These are phyloP conservation scores for Hansenula sp. DNA, from an alignment of 1,139 yeast species.

Conservation along the genomic window DNA sequence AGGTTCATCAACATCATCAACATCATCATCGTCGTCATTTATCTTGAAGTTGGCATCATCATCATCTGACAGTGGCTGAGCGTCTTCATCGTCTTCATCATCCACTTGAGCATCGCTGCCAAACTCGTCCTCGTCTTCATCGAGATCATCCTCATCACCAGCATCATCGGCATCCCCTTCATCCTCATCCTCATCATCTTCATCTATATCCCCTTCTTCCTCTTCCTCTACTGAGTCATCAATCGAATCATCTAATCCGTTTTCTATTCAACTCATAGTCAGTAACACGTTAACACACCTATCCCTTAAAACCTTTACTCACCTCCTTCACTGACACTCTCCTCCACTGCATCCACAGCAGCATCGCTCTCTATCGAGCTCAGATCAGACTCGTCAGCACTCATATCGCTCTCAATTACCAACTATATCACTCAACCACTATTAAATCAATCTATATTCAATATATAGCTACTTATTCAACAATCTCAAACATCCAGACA, in stretches of 20 bases:
- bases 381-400: conserved; percentile 6
- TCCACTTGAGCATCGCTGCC: conserved; percentile 10
- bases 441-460: neutral
- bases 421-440: neutral
- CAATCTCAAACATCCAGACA: conserved; percentile 1
- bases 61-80: conserved; percentile 11
- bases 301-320: too few species aligned
- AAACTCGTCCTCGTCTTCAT: conserved; percentile 10
- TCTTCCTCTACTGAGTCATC: conserved; percentile 9
- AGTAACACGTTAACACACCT: neutral
- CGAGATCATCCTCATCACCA: conserved; percentile 12
- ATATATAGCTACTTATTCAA: neutral
- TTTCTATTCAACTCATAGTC: conserved; percentile 8
- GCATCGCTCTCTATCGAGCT: conserved; percentile 5
- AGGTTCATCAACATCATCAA: conserved; percentile 25
- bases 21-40: conserved; percentile 19
- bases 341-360: neutral
- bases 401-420: neutral
- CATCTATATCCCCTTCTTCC: conserved; percentile 11
- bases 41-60: conserved; percentile 15
- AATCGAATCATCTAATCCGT: conserved; percentile 1
- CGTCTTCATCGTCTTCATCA: conserved; percentile 16
- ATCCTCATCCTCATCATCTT: conserved; percentile 16
- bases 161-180: conserved; percentile 15
- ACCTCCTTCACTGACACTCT: too few species aligned